Conservation (phyloP, 208 protist genomes). For the Leishmania lainsoni region DNA sequence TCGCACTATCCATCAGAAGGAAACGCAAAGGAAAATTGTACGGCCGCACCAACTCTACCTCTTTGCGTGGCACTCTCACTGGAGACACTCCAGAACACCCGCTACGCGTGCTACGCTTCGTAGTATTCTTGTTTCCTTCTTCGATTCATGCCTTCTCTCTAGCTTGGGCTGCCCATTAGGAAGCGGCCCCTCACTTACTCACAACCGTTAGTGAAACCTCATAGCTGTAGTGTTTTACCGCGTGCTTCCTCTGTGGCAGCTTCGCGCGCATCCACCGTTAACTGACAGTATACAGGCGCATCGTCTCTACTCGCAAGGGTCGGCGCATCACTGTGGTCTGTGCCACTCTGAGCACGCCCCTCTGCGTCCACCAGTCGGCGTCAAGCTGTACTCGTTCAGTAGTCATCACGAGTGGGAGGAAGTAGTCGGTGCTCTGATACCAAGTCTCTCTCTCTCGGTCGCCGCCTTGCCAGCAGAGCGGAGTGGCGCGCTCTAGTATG, state of each 20-base stretch:
- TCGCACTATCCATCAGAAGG: not conserved
- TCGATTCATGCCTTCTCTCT: not conserved
- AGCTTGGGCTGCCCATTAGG: not conserved
- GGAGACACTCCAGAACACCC: not conserved
- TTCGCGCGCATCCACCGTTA: not conserved
- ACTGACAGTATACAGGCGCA: not conserved
- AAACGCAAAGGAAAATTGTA: not conserved
- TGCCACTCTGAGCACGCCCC: not conserved
- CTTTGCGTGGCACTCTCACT: not conserved
- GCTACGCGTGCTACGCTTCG: not conserved
- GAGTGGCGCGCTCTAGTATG: not conserved
- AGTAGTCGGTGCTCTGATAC: not conserved
- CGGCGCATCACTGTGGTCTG: not conserved
- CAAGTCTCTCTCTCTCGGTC: not conserved
- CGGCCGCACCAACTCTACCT: no score
- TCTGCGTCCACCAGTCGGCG: not conserved
- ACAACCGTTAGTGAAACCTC: not conserved
- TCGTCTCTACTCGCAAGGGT: not conserved
- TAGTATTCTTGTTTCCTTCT: not conserved
- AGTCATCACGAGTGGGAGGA: constrained; percentile 5
- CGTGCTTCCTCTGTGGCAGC: not conserved
- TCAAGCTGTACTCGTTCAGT: constrained; percentile 17
- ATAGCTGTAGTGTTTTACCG: not conserved
- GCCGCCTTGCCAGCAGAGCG: not conserved
- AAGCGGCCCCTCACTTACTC: not conserved